Base-by-base conservation (phyloP, 345 rosid genomes). In the Ailanthus altissimus region DNA sequence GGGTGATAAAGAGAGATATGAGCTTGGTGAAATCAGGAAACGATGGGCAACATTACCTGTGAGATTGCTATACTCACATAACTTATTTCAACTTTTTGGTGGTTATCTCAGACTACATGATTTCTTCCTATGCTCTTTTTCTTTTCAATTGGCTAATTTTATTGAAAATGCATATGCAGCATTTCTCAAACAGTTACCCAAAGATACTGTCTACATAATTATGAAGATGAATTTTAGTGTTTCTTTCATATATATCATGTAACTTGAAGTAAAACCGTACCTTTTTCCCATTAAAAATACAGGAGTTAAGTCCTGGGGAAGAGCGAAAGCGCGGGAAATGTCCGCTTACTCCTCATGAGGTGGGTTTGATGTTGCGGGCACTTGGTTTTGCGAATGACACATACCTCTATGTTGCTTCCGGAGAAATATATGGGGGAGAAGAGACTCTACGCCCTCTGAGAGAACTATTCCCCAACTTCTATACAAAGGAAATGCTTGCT, bases 41-140 rank as follows among this genome's bases (percentile, higher is more conserved):
- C 87, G 99, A 86, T 97, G 99, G 98, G 91, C 81, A 50, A 97
- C 97, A 68, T 89, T 97, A 79, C 98, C 99, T 59, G 99, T 97
- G 84, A 92, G 97, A 84, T 85, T 64, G 32, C 75, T 36, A 32
- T 72, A 50, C 74, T 72, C 75, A 32, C 43, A 47, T 67, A 49
- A 26, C 64, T 70, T 45, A 18, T 63, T 49, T 51, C 40, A 26
- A 62, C 47, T 56, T 49, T 61, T 70, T 4, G 73, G 72, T 74
- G 18, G 57, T 62, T 16, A 45, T 50, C 38, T 74, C 47, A 16
- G 67, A 20, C 9, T 8, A 43, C 20, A 45, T 38, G 28, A 46
- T 58, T 57, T 61, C 32, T 26, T 3, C 38, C 38, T 32, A 32
- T 32, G 38, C 3, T 32, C 38, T 32, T 32, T 32, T 32, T 32